Evolutionary conservation across 176 grass and related monocot species (phyloP).

Genomic region (Aechmea fasciata): DNA sequence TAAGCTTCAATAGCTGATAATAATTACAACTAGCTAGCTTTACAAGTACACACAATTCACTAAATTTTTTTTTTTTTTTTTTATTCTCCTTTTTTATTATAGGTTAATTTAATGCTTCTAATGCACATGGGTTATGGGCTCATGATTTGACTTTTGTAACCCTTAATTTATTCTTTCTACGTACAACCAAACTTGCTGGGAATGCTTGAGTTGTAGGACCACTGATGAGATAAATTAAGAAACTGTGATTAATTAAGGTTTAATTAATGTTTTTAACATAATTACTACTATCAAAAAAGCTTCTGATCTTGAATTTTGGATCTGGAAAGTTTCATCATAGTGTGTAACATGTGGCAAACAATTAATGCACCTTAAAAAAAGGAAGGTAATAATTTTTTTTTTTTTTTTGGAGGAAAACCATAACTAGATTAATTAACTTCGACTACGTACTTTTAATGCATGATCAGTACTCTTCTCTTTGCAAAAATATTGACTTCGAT

Average conservation of each 20-base stretch:
- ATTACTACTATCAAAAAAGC: slow-evolving; percentile 1
- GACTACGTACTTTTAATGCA: no score
- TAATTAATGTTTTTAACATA: not conserved
- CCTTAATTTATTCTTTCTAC: slow-evolving; percentile 13
- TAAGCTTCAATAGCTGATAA: not conserved
- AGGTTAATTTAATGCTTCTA: not conserved
- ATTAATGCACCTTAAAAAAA: not conserved
- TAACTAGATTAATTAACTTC: not conserved
- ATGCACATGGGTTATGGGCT: slow-evolving; percentile 17
- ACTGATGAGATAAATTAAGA: not conserved
- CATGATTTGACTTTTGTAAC: slow-evolving; percentile 19
- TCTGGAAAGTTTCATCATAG: slow-evolving; percentile 1
- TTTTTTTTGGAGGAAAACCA: not conserved
- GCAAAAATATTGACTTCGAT: no score
- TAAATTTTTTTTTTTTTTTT: slow-evolving; percentile 3
- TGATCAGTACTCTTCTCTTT: no score
- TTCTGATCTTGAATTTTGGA: not conserved
- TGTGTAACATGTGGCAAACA: slow-evolving; percentile 12
- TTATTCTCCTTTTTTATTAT: not conserved
- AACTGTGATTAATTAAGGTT: not conserved
- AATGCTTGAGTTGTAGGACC: not conserved
- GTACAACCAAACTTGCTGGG: not conserved
- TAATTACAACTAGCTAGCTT: slow-evolving; percentile 8
- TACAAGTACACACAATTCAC: not conserved
- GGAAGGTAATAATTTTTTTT: not conserved